These are phyloP conservation scores for Candida gigantensis DNA, from an alignment of 1,139 yeast genomes.

Conservation along the genomic window DNA sequence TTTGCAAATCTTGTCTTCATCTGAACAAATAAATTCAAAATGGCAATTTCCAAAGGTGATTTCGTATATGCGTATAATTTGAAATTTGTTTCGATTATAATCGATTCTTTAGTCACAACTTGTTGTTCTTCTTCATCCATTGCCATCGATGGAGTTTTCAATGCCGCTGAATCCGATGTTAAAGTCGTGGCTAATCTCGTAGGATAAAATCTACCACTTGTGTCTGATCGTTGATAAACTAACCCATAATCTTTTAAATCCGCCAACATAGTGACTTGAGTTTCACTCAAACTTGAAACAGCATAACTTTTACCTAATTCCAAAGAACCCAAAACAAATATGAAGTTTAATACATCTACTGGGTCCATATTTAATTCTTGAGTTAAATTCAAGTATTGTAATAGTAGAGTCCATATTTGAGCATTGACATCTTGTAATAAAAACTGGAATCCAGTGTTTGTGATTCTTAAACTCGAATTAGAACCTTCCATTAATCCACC, in stretches of 20 bases:
- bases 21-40: slow-evolving; percentile 83
- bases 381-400: slow-evolving; percentile 85
- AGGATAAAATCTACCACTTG: slow-evolving; percentile 75
- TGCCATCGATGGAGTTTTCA: slow-evolving; percentile 70
- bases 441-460: slow-evolving; percentile 92
- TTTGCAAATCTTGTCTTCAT: slow-evolving; percentile 82
- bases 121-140: slow-evolving; percentile 58
- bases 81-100: slow-evolving; percentile 91
- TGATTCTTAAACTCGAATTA: slow-evolving; percentile 58
- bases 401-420: slow-evolving; percentile 88
- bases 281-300: slow-evolving; percentile 66
- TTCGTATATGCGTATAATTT: slow-evolving; percentile 91
- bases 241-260: slow-evolving; percentile 92
- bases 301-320: slow-evolving; percentile 89
- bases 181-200: slow-evolving; percentile 88
- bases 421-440: slow-evolving; percentile 88
- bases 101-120: slow-evolving; percentile 54
- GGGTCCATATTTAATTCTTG: slow-evolving; percentile 90
- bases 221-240: slow-evolving; percentile 71
- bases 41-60: slow-evolving; percentile 93
- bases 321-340: slow-evolving; percentile 88
- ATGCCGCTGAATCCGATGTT: slow-evolving; percentile 77
- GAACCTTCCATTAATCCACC: slow-evolving; percentile 82
- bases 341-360: slow-evolving; percentile 90
- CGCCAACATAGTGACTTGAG: slow-evolving; percentile 84